Evolutionary conservation across 371 early-diverging fungal genomes (phyloP).

Genomic region (Capniomyces stellatus): DNA sequence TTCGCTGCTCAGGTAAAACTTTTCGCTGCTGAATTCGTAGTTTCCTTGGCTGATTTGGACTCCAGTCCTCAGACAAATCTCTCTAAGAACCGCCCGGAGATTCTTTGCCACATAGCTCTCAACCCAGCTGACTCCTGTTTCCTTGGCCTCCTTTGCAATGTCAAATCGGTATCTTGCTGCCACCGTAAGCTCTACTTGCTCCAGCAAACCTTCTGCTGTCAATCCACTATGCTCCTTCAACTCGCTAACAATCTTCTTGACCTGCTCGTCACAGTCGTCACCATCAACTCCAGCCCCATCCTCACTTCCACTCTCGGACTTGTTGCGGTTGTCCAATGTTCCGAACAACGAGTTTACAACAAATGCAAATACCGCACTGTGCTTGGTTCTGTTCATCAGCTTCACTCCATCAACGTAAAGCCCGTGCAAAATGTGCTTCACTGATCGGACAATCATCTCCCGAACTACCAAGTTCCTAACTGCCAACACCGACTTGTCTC

Average conservation of each 20-base stretch:
- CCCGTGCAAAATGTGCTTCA: conserved; percentile 63
- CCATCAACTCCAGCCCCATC: neutral
- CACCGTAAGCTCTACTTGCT: conserved; percentile 34
- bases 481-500: conserved; percentile 23
- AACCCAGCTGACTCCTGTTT: conserved; percentile 66
- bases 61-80: neutral
- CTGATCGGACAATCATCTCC: conserved; percentile 74
- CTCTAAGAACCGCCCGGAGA: conserved; percentile 10
- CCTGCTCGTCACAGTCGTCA: too few species aligned
- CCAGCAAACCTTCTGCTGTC: neutral
- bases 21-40: neutral
- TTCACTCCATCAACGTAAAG: conserved; percentile 24
- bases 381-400: conserved; percentile 31
- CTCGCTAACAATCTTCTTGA: neutral
- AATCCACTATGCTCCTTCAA: neutral
- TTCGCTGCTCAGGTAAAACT: conserved; percentile 13
- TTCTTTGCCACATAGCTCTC: conserved; percentile 43
- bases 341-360: conserved; percentile 70
- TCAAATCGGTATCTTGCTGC: conserved; percentile 36
- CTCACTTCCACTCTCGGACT: conserved; percentile 23
- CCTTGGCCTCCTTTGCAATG: conserved; percentile 66
- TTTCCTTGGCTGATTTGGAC: conserved; percentile 8
- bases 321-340: conserved; percentile 30
- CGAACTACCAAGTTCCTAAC: conserved; percentile 26
- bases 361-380: conserved; percentile 49